Conservation (phyloP, 2,329 filamentous ascomycete genomes). For the Fusarium fujikuroi region DNA sequence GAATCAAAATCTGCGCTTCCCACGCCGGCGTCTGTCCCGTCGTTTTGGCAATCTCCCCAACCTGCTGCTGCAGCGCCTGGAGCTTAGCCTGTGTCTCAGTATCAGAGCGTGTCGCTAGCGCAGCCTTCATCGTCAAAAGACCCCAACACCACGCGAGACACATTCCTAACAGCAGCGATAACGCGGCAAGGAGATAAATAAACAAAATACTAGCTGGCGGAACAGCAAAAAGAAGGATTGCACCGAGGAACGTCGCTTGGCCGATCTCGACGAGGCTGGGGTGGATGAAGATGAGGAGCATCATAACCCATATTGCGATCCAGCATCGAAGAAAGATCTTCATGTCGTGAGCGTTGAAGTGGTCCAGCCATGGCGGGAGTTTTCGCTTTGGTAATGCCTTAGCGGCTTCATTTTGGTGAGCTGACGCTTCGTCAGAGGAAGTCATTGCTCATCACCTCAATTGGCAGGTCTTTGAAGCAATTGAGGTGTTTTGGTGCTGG, state of each 20-base stretch:
- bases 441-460: background rate
- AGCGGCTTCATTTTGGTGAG: background rate
- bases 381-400: background rate
- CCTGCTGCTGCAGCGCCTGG: constrained; percentile 49
- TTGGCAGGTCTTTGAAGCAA: background rate
- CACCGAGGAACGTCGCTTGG: constrained; percentile 57
- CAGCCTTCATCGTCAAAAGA: constrained; percentile 60
- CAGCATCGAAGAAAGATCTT: constrained; percentile 60
- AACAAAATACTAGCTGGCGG: constrained; percentile 59
- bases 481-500: background rate
- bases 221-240: constrained; percentile 55
- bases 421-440: background rate
- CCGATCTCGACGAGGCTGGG: constrained; percentile 55
- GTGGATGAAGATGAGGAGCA: constrained; percentile 58
- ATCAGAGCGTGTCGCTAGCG: constrained; percentile 54
- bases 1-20: constrained; percentile 52
- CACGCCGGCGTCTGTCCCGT: constrained; percentile 35
- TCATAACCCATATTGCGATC: constrained; percentile 57
- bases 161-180: constrained; percentile 59
- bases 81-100: constrained; percentile 51
- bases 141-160: constrained; percentile 62
- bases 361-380: constrained; percentile 53
- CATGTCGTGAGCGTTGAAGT: constrained; percentile 59
- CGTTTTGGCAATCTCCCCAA: constrained; percentile 47
- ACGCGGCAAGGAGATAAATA: constrained; percentile 55